These are phyloP conservation scores for Xerocomus cyaneibrunnescens DNA, from an alignment of 1,284 basidiomycete genomes.

Conservation along the genomic window DNA sequence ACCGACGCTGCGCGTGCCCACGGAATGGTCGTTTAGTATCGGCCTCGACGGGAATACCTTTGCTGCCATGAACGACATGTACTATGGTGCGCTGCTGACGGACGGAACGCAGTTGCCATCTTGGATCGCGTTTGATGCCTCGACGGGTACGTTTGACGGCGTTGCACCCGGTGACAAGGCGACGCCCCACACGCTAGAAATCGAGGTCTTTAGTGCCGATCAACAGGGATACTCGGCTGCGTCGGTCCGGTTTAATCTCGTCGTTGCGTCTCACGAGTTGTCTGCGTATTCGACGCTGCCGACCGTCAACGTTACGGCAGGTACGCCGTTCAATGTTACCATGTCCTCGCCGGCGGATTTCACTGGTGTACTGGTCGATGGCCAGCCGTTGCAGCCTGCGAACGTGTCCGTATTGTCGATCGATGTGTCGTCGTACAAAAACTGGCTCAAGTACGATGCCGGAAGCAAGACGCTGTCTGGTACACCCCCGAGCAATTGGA, in stretches of 20 bases:
- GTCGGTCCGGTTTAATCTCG: conserved; percentile 52
- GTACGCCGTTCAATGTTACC: conserved; percentile 54
- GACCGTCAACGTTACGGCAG: conserved; percentile 65
- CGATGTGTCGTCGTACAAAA: conserved; percentile 52
- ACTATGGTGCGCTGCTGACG: conserved; percentile 63
- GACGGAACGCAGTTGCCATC: conserved; percentile 71
- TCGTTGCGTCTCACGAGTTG: conserved; percentile 65
- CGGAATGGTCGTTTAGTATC: conserved; percentile 88
- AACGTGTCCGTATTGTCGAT: conserved; percentile 54
- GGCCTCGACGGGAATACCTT: conserved; percentile 78
- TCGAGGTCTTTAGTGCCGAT: conserved; percentile 66
- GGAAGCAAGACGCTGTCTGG: conserved; percentile 61
- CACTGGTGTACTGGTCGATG: conserved; percentile 61
- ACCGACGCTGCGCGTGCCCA: conserved; percentile 75
- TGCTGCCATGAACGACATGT: conserved; percentile 48
- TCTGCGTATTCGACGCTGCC: conserved; percentile 49
- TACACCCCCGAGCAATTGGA: conserved; percentile 46
- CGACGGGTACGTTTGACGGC: conserved; percentile 76
- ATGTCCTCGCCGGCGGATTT: conserved; percentile 60
- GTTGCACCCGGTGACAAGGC: conserved; percentile 56
- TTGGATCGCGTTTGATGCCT: conserved; percentile 75
- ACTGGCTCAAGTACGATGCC: conserved; percentile 68
- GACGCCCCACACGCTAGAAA: conserved; percentile 44
- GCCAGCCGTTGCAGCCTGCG: conserved; percentile 48
- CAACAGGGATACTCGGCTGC: conserved; percentile 60